Percentiles rank a stretch among this genome's conserved stretches.
Conservation (phyloP, 148 eudicot genomes). For the Salicornia ramosissima region DNA sequence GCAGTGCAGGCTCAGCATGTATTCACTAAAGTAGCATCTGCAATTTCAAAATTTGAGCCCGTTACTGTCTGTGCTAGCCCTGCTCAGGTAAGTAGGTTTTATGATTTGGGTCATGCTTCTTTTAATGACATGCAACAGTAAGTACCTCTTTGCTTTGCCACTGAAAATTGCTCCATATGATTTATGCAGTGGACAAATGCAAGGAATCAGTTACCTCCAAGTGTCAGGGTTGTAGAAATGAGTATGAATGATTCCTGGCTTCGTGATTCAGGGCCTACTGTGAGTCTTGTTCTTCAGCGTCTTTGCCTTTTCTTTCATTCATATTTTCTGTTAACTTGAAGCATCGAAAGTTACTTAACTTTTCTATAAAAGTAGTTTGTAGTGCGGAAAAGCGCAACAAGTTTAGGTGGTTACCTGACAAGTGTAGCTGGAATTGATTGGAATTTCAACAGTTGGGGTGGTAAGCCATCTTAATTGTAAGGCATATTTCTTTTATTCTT, state of each 20-base stretch:
- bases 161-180: constrained; percentile 15
- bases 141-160: not conserved
- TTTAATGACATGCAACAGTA: not conserved
- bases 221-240: constrained; percentile 86
- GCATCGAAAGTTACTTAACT: not conserved
- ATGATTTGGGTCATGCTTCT: not conserved
- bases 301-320: not conserved
- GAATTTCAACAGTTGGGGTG: constrained; percentile 95
- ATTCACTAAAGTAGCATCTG: constrained; percentile 68
- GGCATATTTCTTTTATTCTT: not conserved
- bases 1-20: constrained; percentile 62
- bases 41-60: constrained; percentile 81
- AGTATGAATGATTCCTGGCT: constrained; percentile 97
- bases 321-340: not conserved
- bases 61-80: constrained; percentile 89
- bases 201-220: constrained; percentile 56
- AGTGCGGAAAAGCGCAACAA: constrained; percentile 37
- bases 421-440: constrained; percentile 85
- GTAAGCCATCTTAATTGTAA: constrained; percentile 34
- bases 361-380: constrained; percentile 51
- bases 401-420: constrained; percentile 23
- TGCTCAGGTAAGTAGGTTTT: constrained; percentile 49
- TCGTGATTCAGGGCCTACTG: constrained; percentile 94
- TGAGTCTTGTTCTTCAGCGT: constrained; percentile 33
- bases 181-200: constrained; percentile 73